Conservation (phyloP, 2,329 filamentous ascomycete genomes). For the Apiospora koreana region DNA sequence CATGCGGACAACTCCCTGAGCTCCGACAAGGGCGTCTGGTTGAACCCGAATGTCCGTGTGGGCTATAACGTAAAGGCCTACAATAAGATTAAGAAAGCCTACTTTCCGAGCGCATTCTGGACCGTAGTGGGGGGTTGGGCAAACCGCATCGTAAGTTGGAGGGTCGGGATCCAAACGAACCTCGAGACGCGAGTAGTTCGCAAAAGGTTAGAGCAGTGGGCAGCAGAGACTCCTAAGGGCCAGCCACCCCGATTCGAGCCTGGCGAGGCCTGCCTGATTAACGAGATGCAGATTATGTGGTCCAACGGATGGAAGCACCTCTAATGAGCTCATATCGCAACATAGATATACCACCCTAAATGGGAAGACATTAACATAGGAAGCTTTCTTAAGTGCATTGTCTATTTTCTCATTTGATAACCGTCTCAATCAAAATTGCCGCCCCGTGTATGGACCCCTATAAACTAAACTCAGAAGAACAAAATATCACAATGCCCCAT, state of each 20-base stretch:
- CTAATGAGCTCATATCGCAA: conserved; percentile 28
- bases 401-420: background rate
- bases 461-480: background rate
- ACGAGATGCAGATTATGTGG: conserved; percentile 62
- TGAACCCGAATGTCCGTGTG: conserved; percentile 58
- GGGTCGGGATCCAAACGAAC: conserved; percentile 34
- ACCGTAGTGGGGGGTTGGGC: conserved; percentile 42
- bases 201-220: conserved; percentile 43
- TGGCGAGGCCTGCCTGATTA: conserved; percentile 54
- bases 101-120: conserved; percentile 45
- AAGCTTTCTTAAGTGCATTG: background rate
- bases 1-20: conserved; percentile 57
- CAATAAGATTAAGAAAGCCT: conserved; percentile 34
- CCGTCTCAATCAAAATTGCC: background rate
- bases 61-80: conserved; percentile 48
- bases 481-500: background rate
- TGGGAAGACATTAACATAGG: background rate
- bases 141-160: conserved; percentile 33
- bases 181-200: conserved; percentile 40
- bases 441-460: background rate
- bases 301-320: conserved; percentile 60
- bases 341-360: conserved; percentile 6
- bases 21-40: conserved; percentile 45
- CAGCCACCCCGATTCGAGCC: conserved; percentile 37
- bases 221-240: conserved; percentile 33